A percentile compares a stretch with the other conserved stretches of the same genome.
phyloP scores from a whole-genome alignment of 441 rosid species.

The Pelargonium myrrhifolium region DNA sequence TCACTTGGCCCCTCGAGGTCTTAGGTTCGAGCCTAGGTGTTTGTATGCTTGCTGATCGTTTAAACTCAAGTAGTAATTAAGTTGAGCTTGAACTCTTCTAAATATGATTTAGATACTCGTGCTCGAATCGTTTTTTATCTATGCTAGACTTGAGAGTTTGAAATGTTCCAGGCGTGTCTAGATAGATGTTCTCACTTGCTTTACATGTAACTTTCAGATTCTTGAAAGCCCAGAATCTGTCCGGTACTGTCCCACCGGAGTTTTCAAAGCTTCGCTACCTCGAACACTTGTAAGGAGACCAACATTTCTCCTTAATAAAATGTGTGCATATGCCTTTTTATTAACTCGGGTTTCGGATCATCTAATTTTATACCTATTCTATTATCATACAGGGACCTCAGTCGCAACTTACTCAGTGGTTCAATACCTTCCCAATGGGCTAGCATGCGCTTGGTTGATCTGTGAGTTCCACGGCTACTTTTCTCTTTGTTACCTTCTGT shows the following conservation, averaged over 20 bases:
- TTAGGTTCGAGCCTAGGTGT: no score
- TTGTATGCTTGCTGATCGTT: no score
- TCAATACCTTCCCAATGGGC: conserved; percentile 73
- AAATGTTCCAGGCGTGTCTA: neutral
- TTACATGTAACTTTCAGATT: conserved; percentile 30
- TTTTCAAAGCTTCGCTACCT: conserved; percentile 64
- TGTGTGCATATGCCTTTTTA: neutral
- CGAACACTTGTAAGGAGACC: conserved; percentile 48
- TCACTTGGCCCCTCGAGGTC: no score
- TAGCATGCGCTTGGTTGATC: conserved; percentile 48
- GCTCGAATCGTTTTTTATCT: neutral
- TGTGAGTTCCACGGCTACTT: conserved; percentile 34
- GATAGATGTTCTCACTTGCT: neutral
- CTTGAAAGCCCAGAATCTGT: conserved; percentile 56
- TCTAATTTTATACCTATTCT: neutral
- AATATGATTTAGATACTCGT: neutral
- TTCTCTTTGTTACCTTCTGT: neutral
- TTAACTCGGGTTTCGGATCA: neutral
- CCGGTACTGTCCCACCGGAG: conserved; percentile 66
- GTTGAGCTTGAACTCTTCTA: neutral
- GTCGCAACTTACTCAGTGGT: conserved; percentile 67
- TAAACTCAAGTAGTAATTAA: neutral
- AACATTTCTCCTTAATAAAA: neutral
- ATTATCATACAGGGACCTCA: conserved; percentile 58
- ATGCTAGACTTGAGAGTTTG: neutral